Percentiles rank a stretch among this genome's conserved stretches.
Conservation (phyloP, 495 filamentous ascomycete species). For the Baudoinia panamericana region DNA sequence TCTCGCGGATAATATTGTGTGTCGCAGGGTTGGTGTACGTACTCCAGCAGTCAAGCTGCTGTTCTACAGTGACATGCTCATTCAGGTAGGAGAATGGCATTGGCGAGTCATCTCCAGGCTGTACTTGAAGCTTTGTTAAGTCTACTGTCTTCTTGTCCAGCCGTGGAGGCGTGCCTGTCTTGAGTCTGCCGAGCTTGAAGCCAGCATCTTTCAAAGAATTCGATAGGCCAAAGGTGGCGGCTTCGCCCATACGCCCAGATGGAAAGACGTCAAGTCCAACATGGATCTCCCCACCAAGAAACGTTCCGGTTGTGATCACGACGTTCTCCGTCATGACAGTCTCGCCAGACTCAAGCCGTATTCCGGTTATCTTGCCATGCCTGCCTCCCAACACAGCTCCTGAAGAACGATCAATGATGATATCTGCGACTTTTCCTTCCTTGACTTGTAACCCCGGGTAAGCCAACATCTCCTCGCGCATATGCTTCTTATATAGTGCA, state of each 20-base stretch:
- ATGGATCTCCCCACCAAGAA: constrained; percentile 92
- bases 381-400: constrained; percentile 34
- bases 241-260: constrained; percentile 85
- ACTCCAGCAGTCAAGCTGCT: constrained; percentile 70
- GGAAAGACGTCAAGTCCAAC: constrained; percentile 77
- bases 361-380: constrained; percentile 67
- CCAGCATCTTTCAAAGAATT: constrained; percentile 82
- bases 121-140: constrained; percentile 54
- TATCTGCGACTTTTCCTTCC: constrained; percentile 83
- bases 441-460: constrained; percentile 70
- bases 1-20: constrained; percentile 73
- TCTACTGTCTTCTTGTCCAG: constrained; percentile 74
- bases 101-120: constrained; percentile 74
- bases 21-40: constrained; percentile 73
- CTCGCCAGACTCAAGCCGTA: constrained; percentile 80
- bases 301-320: constrained; percentile 91
- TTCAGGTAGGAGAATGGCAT: constrained; percentile 88
- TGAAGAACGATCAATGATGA: constrained; percentile 50
- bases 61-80: constrained; percentile 53
- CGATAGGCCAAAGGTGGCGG: constrained; percentile 84
- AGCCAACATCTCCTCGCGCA: constrained; percentile 69
- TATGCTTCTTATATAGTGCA: constrained; percentile 75
- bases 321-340: constrained; percentile 67
- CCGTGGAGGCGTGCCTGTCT: constrained; percentile 89
- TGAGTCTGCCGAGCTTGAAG: constrained; percentile 80